Evolutionary conservation across 2,329 filamentous ascomycete genomes (phyloP).

Genomic region (Colletotrichum tabaci): DNA sequence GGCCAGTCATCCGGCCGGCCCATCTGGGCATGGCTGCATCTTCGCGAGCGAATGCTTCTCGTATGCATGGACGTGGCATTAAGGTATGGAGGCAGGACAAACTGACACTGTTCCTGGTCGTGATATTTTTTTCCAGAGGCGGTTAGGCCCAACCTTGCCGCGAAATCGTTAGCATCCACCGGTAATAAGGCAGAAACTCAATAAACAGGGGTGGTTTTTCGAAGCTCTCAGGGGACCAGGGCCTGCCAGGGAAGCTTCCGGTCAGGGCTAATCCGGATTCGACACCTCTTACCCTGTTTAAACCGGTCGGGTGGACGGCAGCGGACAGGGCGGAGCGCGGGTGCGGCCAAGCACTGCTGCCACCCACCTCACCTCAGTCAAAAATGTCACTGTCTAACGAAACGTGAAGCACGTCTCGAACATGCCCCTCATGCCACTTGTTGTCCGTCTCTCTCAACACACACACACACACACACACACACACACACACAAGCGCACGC

Average conservation of each 20-base stretch:
- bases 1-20: slow-evolving; percentile 2
- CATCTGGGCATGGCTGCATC: slow-evolving; percentile 9
- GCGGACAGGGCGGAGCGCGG: slow-evolving; percentile 39
- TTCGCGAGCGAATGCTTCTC: background rate
- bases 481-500: background rate
- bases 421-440: background rate
- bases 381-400: background rate
- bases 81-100: slow-evolving; percentile 7
- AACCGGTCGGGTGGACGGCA: slow-evolving; percentile 19
- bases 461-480: background rate
- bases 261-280: slow-evolving; percentile 24
- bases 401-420: slow-evolving; percentile 10
- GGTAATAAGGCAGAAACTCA: slow-evolving; percentile 34
- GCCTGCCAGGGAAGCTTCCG: background rate
- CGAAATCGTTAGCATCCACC: slow-evolving; percentile 19
- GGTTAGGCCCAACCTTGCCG: slow-evolving; percentile 26
- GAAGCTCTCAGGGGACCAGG: background rate
- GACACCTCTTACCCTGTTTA: slow-evolving; percentile 21
- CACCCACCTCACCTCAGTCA: background rate
- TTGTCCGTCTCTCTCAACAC: background rate
- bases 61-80: slow-evolving; percentile 16
- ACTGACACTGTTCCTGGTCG: slow-evolving; percentile 5
- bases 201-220: slow-evolving; percentile 9
- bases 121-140: slow-evolving; percentile 13
- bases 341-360: slow-evolving; percentile 17